Percentiles rank a stretch among this genome's conserved stretches.
Evolutionary conservation across 306 rosid genomes (phyloP).

Genomic region (Prunus mira): DNA sequence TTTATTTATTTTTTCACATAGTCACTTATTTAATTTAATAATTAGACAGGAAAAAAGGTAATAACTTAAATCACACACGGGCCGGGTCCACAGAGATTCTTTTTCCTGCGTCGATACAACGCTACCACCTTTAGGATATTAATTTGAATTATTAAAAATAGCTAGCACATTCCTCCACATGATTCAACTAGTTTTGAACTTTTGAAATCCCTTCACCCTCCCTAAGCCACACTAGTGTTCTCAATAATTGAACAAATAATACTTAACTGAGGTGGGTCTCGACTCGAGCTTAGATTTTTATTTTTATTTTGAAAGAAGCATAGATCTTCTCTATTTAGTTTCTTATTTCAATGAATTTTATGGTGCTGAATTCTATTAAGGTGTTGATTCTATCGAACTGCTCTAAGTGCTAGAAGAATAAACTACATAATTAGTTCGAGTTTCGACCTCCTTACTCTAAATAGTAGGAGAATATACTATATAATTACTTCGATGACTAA

Average conservation of each 20-base stretch:
- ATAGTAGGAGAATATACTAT: no score
- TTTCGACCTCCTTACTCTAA: no score
- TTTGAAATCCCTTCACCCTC: background rate
- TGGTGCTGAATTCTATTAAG: fast-evolving
- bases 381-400: no score
- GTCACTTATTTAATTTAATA: background rate
- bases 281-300: background rate
- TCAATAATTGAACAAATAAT: conserved; percentile 5
- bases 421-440: no score
- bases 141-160: conserved; percentile 13
- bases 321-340: background rate
- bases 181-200: background rate
- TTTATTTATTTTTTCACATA: background rate
- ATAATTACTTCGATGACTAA: no score
- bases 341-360: background rate
- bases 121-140: conserved; percentile 7
- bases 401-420: no score
- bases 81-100: conserved; percentile 20
- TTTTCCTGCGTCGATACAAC: conserved; percentile 21
- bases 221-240: background rate
- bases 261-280: background rate
- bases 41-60: background rate
- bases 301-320: background rate
- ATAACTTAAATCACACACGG: background rate
- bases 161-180: conserved; percentile 9